Percentiles rank a stretch among this genome's conserved stretches.
phyloP scores from a whole-genome alignment of 768 basidiomycete genomes.

The Podaxis sp. region DNA sequence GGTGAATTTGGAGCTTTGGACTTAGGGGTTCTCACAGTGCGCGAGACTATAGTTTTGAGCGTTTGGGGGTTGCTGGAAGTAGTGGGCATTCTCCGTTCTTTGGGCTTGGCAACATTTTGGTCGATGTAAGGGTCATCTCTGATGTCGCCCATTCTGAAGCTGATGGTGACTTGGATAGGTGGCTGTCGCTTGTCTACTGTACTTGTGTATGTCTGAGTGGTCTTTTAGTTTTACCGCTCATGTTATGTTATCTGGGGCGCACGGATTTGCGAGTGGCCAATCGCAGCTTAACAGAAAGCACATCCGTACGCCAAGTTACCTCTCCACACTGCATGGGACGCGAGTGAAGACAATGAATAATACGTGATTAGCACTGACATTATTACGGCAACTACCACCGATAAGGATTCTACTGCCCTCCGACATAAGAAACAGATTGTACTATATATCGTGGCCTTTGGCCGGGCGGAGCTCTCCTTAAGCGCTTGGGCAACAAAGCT shows the following conservation, averaged over 20 bases:
- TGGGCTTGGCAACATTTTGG: background rate
- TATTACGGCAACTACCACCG: no score
- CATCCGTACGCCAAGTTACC: background rate
- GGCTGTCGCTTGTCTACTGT: background rate
- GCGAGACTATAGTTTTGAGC: background rate
- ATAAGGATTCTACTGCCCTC: no score
- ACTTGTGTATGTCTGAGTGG: background rate
- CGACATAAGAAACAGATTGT: no score
- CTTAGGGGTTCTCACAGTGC: background rate
- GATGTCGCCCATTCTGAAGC: background rate
- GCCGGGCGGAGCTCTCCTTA: background rate
- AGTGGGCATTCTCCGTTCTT: background rate
- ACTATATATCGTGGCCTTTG: background rate
- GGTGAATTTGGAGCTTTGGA: background rate
- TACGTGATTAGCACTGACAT: background rate
- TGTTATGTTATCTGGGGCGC: background rate
- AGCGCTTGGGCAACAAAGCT: background rate
- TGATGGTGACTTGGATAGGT: background rate
- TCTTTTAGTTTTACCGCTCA: background rate
- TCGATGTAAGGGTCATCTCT: background rate
- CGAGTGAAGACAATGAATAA: background rate
- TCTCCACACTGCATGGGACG: background rate
- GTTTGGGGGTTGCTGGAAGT: background rate
- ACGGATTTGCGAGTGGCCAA: background rate
- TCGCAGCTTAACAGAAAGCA: background rate